These are phyloP conservation scores for Phanerochaete sordida DNA, from an alignment of 768 basidiomycete species.

Conservation along the genomic window DNA sequence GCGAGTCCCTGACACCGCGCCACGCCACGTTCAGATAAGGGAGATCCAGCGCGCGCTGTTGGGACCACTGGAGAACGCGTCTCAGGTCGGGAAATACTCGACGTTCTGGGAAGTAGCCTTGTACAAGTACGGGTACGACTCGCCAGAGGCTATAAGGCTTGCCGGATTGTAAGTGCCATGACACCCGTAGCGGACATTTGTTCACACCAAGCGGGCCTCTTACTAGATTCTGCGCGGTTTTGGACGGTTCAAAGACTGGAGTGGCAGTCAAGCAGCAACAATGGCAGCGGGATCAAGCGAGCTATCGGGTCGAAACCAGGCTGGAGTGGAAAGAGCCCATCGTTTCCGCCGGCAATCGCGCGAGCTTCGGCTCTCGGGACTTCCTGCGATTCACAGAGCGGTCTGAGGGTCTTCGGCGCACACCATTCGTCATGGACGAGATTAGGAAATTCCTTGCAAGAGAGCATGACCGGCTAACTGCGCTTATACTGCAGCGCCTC, in stretches of 20 bases:
- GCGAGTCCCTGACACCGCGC: conserved; percentile 18
- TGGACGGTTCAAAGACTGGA: conserved; percentile 64
- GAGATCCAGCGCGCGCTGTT: conserved; percentile 50
- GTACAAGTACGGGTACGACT: conserved; percentile 49
- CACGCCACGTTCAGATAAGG: conserved; percentile 17
- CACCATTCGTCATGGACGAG: conserved; percentile 44
- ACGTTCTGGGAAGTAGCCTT: conserved; percentile 53
- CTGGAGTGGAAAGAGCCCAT: too few relatives aligned
- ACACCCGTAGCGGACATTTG: too few relatives aligned
- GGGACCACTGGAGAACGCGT: conserved; percentile 41
- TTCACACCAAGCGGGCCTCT: not conserved
- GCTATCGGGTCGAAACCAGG: too few relatives aligned
- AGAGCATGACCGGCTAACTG: too few relatives aligned
- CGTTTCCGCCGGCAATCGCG: too few relatives aligned
- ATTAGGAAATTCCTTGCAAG: conserved; percentile 25
- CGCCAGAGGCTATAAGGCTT: conserved; percentile 45
- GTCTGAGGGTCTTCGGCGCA: too few relatives aligned
- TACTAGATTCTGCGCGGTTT: conserved; percentile 45
- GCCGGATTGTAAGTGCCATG: conserved; percentile 45
- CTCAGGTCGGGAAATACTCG: conserved; percentile 49
- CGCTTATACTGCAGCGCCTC: too few relatives aligned
- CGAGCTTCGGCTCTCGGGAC: too few relatives aligned
- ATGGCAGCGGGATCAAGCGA: conserved; percentile 26
- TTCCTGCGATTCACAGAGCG: too few relatives aligned
- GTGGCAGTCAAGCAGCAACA: conserved; percentile 35